phyloP scores from a whole-genome alignment of 2,329 filamentous ascomycete species.

The Leptodontidium sp. region DNA sequence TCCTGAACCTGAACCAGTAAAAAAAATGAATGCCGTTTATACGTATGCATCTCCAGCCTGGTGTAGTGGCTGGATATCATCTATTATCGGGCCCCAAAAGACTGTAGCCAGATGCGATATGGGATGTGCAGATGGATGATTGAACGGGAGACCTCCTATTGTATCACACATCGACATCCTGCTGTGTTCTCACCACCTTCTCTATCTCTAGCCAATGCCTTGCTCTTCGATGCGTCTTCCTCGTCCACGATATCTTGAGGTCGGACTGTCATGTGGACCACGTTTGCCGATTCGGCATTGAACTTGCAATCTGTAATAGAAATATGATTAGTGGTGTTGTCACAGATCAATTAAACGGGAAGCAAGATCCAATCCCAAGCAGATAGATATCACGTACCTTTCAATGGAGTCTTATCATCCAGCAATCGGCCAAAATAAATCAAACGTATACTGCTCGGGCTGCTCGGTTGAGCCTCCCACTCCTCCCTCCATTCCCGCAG shows the following conservation, averaged over 20 bases:
- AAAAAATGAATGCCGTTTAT: slow-evolving; percentile 16
- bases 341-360: neutral
- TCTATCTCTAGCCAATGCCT: slow-evolving; percentile 51
- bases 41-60: slow-evolving; percentile 15
- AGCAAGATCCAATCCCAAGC: neutral
- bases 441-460: slow-evolving; percentile 86
- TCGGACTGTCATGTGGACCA: slow-evolving; percentile 94
- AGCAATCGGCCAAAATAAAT: slow-evolving; percentile 92
- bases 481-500: slow-evolving; percentile 91
- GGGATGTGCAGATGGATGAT: neutral
- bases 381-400: slow-evolving; percentile 65
- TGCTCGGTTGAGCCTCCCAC: slow-evolving; percentile 87
- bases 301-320: slow-evolving; percentile 75
- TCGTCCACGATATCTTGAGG: slow-evolving; percentile 86
- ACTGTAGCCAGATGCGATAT: neutral
- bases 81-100: neutral
- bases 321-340: neutral
- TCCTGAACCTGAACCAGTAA: neutral
- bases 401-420: slow-evolving; percentile 86
- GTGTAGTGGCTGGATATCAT: neutral
- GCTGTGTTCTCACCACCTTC: slow-evolving; percentile 64
- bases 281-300: slow-evolving; percentile 76
- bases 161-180: slow-evolving; percentile 70
- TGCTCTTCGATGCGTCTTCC: slow-evolving; percentile 53
- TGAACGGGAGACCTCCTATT: slow-evolving; percentile 50